phyloP scores from a whole-genome alignment of 2,329 filamentous ascomycete species.

The Cordyceps tenuipes region DNA sequence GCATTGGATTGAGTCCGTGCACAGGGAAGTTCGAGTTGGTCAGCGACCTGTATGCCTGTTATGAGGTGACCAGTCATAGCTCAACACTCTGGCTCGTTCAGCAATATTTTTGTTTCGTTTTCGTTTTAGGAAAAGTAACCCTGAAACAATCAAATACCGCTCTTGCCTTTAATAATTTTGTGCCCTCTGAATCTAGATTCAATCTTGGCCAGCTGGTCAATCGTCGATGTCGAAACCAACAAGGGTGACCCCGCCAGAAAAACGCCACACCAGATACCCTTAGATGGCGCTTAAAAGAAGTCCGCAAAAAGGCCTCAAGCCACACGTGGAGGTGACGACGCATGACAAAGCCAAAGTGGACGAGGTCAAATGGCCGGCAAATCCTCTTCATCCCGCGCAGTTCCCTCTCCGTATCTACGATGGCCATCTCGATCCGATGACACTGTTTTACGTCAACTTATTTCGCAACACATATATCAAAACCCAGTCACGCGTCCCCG shows the following conservation, averaged over 20 bases:
- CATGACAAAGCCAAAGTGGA: neutral
- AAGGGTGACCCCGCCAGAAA: neutral
- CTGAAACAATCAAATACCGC: no score
- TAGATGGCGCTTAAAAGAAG: neutral
- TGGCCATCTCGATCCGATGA: neutral
- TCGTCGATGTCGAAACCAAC: neutral
- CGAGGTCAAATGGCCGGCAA: neutral
- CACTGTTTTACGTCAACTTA: neutral
- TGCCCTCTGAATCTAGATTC: neutral
- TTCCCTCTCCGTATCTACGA: neutral
- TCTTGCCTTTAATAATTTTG: no score
- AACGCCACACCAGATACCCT: neutral
- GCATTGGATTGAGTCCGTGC: no score
- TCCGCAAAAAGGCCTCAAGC: slow-evolving; percentile 6
- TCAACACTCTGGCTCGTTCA: no score
- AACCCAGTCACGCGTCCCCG: neutral
- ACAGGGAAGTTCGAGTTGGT: no score
- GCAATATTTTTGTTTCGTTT: no score
- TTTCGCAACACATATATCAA: neutral
- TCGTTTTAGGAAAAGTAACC: no score
- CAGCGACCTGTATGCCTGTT: no score
- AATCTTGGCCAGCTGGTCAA: neutral
- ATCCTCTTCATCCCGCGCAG: neutral
- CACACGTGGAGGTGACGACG: neutral
- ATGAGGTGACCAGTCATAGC: no score